Evolutionary conservation across 208 protist species (phyloP).

Genomic region (Leishmania martiniquensis): DNA sequence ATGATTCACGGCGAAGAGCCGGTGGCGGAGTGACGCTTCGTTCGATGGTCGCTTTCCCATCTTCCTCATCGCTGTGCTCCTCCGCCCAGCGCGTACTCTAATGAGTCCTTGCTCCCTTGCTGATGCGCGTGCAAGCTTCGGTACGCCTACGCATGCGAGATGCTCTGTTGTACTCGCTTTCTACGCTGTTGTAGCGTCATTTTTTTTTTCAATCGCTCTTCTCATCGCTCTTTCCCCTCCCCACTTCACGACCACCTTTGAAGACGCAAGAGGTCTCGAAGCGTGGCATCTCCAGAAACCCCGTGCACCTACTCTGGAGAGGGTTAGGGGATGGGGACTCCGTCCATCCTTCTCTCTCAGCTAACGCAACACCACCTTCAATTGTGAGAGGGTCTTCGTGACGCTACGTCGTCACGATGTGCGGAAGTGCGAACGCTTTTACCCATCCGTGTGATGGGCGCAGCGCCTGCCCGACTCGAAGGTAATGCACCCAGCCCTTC

Average conservation of each 20-base stretch:
- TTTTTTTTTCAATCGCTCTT: constrained; percentile 5
- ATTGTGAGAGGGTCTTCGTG: no score
- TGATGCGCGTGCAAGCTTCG: not conserved
- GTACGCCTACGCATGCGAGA: not conserved
- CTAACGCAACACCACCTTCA: no score
- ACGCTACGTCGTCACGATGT: not conserved
- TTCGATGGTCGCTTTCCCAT: not conserved
- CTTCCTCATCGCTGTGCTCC: not conserved
- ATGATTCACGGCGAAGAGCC: constrained; percentile 80
- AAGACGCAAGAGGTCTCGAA: not conserved
- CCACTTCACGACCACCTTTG: no score
- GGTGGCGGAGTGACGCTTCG: constrained; percentile 31
- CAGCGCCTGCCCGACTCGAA: no score
- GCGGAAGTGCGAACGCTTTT: not conserved
- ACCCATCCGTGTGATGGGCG: not conserved
- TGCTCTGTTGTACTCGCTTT: not conserved
- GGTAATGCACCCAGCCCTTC: no score
- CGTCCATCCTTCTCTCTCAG: no score
- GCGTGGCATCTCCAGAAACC: not conserved
- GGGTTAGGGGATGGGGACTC: no score
- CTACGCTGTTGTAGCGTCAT: not conserved
- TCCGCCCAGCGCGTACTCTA: not conserved
- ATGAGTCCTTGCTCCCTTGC: not conserved
- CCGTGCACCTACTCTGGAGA: no score
- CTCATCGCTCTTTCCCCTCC: not conserved